phyloP scores from a whole-genome alignment of 2,329 filamentous ascomycete species.

The Pseudogymnoascus sp. region DNA sequence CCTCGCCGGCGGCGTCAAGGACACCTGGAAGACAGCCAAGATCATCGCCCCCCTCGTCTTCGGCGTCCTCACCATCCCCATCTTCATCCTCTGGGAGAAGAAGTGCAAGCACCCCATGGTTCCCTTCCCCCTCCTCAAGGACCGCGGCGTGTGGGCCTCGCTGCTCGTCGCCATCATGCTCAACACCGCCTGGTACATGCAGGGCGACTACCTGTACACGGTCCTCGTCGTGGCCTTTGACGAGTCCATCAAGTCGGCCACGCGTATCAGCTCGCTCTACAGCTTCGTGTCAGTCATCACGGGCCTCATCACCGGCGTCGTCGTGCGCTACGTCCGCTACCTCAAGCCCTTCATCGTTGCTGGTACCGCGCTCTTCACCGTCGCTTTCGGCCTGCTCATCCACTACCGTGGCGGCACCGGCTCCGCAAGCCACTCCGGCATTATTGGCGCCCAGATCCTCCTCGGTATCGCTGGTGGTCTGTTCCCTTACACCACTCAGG shows the following conservation, averaged over 20 bases:
- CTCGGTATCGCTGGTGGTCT: constrained; percentile 56
- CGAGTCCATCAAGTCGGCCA: constrained; percentile 47
- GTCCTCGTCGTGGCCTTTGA: constrained; percentile 54
- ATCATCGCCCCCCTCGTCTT: constrained; percentile 44
- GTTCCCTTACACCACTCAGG: constrained; percentile 43
- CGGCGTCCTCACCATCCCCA: constrained; percentile 40
- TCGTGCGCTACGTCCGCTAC: constrained; percentile 49
- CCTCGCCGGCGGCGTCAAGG: constrained; percentile 40
- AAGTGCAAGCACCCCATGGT: constrained; percentile 44
- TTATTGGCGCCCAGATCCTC: constrained; percentile 55
- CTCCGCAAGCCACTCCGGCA: constrained; percentile 39
- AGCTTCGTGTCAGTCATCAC: constrained; percentile 48
- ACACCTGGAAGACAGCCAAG: constrained; percentile 42
- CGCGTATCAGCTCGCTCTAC: constrained; percentile 53
- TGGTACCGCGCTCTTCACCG: constrained; percentile 52
- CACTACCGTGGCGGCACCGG: constrained; percentile 48
- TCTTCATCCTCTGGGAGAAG: constrained; percentile 47
- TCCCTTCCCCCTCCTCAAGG: constrained; percentile 52
- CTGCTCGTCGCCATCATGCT: constrained; percentile 49
- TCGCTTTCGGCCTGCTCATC: constrained; percentile 59
- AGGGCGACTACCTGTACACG: constrained; percentile 57
- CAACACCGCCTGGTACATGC: constrained; percentile 54
- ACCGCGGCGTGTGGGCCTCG: constrained; percentile 56
- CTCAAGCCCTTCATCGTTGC: constrained; percentile 56
- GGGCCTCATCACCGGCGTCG: constrained; percentile 46